A percentile compares a stretch with the other conserved stretches of the same genome.
Evolutionary conservation across 2,329 filamentous ascomycete species (phyloP).

Genomic region (Aspergillus niger): DNA sequence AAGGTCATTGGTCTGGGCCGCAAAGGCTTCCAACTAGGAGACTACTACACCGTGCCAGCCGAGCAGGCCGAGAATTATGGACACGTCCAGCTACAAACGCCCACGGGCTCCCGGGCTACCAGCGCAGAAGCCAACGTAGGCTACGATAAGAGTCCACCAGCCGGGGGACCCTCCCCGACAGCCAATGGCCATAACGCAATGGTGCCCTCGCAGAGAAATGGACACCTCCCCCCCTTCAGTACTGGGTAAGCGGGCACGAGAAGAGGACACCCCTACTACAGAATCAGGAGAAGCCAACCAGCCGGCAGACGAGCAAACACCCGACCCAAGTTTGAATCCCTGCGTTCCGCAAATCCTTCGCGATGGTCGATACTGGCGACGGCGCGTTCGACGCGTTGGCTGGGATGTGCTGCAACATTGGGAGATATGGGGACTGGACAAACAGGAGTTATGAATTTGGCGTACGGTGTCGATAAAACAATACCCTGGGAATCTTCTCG

Average conservation of each 20-base stretch:
- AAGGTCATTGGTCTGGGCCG: constrained; percentile 42
- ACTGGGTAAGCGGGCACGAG: constrained; percentile 26
- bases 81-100: constrained; percentile 20
- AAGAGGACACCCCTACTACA: constrained; percentile 10
- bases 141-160: constrained; percentile 10
- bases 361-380: constrained; percentile 32
- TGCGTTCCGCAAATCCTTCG: constrained; percentile 16
- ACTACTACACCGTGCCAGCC: constrained; percentile 37
- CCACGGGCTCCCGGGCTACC: constrained; percentile 13
- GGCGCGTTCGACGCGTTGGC: constrained; percentile 38
- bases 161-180: background rate
- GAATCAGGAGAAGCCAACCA: background rate
- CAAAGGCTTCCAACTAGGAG: constrained; percentile 42
- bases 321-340: background rate
- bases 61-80: constrained; percentile 6
- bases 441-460: constrained; percentile 37
- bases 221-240: constrained; percentile 9
- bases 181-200: background rate
- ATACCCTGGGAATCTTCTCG: background rate
- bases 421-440: constrained; percentile 49
- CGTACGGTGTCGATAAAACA: background rate
- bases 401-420: constrained; percentile 46
- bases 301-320: background rate
- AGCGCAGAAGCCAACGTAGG: constrained; percentile 10
- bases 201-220: background rate